phyloP scores from a whole-genome alignment of 2,329 filamentous ascomycete species.

The Emericellopsis cladophorae region DNA sequence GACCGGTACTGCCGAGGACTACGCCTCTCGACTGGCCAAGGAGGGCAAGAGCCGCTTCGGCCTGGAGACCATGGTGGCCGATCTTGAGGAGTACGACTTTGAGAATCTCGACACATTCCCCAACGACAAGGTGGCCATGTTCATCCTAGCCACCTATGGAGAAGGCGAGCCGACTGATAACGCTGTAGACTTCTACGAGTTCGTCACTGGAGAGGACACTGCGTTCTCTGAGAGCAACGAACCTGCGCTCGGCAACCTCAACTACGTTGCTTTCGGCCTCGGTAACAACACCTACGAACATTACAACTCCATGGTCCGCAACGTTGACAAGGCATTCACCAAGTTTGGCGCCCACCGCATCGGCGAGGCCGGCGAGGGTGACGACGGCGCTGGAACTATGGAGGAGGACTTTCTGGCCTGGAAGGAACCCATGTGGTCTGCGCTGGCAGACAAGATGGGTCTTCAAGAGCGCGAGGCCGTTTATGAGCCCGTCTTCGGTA shows the following conservation, averaged over 20 bases:
- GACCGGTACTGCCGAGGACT: constrained; percentile 96
- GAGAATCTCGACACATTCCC: constrained; percentile 86
- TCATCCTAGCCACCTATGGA: constrained; percentile 92
- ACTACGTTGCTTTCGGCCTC: constrained; percentile 89
- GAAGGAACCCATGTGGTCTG: constrained; percentile 98
- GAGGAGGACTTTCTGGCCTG: constrained; percentile 98
- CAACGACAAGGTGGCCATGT: constrained; percentile 84
- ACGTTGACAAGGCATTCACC: constrained; percentile 68
- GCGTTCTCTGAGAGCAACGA: constrained; percentile 67
- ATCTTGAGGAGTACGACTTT: constrained; percentile 95
- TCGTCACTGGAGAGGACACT: constrained; percentile 71
- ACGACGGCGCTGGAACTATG: constrained; percentile 97
- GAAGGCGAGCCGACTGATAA: constrained; percentile 98
- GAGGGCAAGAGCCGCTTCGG: constrained; percentile 95
- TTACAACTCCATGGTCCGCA: constrained; percentile 97
- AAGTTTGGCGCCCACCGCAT: constrained; percentile 77
- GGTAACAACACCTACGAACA: constrained; percentile 99
- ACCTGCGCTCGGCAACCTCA: constrained; percentile 66
- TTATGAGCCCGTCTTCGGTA: constrained; percentile 84
- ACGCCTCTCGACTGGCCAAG: constrained; percentile 90
- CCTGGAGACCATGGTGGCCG: constrained; percentile 94
- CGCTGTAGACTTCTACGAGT: constrained; percentile 97
- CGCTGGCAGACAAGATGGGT: constrained; percentile 69
- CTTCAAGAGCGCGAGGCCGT: constrained; percentile 91
- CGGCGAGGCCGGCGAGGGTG: constrained; percentile 82